Conservation (phyloP, 2,329 filamentous ascomycete species). For the Chalaropsis ovoidea region DNA sequence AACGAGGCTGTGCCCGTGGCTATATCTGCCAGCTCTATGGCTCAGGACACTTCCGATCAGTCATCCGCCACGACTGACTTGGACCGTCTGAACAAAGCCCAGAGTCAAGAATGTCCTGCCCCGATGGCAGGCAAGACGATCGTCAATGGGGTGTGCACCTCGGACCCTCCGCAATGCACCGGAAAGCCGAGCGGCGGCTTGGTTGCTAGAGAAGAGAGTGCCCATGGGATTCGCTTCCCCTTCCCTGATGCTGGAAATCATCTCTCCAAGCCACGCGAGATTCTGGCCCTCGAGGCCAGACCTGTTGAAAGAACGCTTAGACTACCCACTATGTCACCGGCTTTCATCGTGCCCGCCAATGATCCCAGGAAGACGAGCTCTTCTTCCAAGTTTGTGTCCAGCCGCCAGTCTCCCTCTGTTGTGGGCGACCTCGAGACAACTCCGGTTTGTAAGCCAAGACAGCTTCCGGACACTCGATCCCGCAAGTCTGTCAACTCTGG, state of each 20-base stretch:
- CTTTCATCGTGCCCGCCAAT: conserved; percentile 8
- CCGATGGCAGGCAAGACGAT: neutral
- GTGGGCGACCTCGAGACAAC: conserved; percentile 23
- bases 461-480: neutral
- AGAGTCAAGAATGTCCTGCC: neutral
- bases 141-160: no score
- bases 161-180: neutral
- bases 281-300: neutral
- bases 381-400: no score
- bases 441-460: neutral
- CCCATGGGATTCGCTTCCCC: neutral
- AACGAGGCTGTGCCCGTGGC: neutral
- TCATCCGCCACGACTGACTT: neutral
- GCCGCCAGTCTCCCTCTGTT: conserved; percentile 14
- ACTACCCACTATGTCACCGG: conserved; percentile 11
- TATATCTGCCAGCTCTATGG: neutral
- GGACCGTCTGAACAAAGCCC: neutral
- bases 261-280: neutral
- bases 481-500: neutral
- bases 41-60: neutral
- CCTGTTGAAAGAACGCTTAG: neutral
- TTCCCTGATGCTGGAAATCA: neutral
- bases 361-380: neutral
- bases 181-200: neutral
- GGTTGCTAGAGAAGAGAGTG: neutral